Conservation (phyloP, 306 rosid genomes). For the Prosopis cineraria region DNA sequence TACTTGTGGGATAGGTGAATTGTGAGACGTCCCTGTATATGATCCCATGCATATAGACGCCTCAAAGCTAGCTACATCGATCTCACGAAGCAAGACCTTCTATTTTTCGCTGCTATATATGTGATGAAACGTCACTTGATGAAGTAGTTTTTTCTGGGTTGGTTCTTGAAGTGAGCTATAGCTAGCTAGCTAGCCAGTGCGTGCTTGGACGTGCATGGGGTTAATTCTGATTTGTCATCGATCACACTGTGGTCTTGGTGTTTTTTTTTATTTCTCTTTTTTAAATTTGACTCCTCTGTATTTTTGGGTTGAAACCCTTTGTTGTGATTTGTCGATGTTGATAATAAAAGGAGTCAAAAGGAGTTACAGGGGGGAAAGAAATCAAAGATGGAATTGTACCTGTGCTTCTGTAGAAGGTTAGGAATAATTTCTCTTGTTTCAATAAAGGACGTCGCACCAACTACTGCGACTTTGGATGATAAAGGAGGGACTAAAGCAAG, state of each 20-base stretch:
- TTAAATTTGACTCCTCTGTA: not conserved
- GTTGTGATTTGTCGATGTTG: not conserved
- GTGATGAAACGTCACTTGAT: not conserved
- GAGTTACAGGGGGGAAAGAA: not conserved
- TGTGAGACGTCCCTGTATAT: not conserved
- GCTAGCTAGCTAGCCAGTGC: not conserved
- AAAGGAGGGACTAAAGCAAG: constrained; percentile 39
- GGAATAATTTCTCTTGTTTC: constrained; percentile 34
- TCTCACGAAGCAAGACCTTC: not conserved
- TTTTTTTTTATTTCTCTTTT: not conserved
- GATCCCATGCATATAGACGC: not conserved
- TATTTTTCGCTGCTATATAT: constrained; percentile 7
- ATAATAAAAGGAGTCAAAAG: not conserved
- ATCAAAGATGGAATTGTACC: not conserved
- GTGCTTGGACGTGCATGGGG: not conserved
- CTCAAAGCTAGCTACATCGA: not conserved
- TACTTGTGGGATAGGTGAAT: constrained; percentile 40
- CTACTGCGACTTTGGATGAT: constrained; percentile 28
- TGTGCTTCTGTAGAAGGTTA: constrained; percentile 9
- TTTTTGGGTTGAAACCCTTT: not conserved
- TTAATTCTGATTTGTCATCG: not conserved
- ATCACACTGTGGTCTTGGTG: not conserved
- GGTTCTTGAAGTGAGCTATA: not conserved
- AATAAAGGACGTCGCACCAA: constrained; percentile 39
- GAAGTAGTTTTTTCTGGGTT: constrained; percentile 1